Base-by-base conservation (phyloP, 2,329 filamentous ascomycete genomes). In the Curvularia sp. region DNA sequence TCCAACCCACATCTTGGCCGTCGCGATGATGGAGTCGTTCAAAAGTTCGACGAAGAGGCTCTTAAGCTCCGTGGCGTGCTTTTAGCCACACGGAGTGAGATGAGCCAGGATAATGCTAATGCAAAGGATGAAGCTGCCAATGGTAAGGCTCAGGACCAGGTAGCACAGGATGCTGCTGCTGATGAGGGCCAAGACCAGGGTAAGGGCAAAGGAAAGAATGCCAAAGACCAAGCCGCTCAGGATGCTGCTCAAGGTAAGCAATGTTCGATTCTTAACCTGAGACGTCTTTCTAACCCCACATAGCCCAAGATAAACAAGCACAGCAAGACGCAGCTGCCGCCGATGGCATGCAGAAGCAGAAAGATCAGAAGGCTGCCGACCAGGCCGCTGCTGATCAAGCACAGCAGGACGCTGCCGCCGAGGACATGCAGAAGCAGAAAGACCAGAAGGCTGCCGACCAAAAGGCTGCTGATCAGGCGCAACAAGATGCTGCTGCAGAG, bases 51-150 rank as follows among this genome's bases (percentile, higher is more conserved):
- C 57, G 72, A 71, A 60, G 64, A 63, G 43, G 63, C 70, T 28
- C 56, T 72, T n/a, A 58, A 65, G 44, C 62, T 75, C 50, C 72
- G 70, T 26, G 58, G 67, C 63, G 67, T 67, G 53, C 64, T 71
- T 20, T 28, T 73, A 28, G 60, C 55, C 31, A 61, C 63, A 53
- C 68, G 68, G 41, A 57, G 67, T 39, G 48, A 54, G 39, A 48
- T 59, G 20, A 51, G 30, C 28, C 58, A 63, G 20, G 58, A 44
- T 39, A 60, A 65, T 53, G 58, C 53, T 50, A 60, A 53, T 50
- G 47, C 49, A 9, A 50, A 42, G 12, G 53, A 30, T 20, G 47
- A 30, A 13, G 60, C 33, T 30, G 51, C 52, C 38, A 44, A 57
- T 28, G 52, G 46, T 13, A 38, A 59, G 7, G 62, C 49, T 13